Conservation (phyloP, 768 basidiomycete species). For the Leccinellum luteum region DNA sequence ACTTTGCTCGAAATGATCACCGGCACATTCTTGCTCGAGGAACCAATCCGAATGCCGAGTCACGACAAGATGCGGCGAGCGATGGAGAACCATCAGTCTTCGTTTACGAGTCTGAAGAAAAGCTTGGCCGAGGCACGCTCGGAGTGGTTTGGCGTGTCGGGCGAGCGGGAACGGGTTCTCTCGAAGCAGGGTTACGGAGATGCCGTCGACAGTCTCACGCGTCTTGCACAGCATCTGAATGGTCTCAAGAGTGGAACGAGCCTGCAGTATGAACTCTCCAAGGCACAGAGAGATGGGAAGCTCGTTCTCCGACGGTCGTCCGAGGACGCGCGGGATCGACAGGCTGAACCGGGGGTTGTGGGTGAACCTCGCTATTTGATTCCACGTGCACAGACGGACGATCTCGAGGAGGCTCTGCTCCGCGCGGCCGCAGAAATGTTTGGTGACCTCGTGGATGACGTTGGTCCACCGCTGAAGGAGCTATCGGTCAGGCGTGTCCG, state of each 20-base stretch:
- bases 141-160: conserved; percentile 56
- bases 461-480: conserved; percentile 73
- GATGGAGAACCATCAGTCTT: conserved; percentile 80
- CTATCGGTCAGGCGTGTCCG: conserved; percentile 53
- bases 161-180: conserved; percentile 22
- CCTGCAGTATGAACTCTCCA: conserved; percentile 79
- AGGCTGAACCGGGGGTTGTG: conserved; percentile 14
- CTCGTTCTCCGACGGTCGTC: conserved; percentile 30
- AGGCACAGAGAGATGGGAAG: conserved; percentile 51
- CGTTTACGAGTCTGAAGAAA: conserved; percentile 87
- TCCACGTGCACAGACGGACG: conserved; percentile 35
- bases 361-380: conserved; percentile 29
- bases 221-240: conserved; percentile 91
- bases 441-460: conserved; percentile 73
- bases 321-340: conserved; percentile 15
- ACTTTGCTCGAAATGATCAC: conserved; percentile 83
- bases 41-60: conserved; percentile 53
- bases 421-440: conserved; percentile 70
- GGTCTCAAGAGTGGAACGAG: conserved; percentile 83
- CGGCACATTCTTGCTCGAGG: conserved; percentile 80
- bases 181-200: conserved; percentile 72
- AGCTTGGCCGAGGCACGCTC: conserved; percentile 84
- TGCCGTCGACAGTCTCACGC: conserved; percentile 80
- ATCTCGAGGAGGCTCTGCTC: conserved; percentile 38
- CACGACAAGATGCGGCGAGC: conserved; percentile 72